phyloP scores from a whole-genome alignment of 2,329 filamentous ascomycete genomes.

The Sclerotinia glacialis region DNA sequence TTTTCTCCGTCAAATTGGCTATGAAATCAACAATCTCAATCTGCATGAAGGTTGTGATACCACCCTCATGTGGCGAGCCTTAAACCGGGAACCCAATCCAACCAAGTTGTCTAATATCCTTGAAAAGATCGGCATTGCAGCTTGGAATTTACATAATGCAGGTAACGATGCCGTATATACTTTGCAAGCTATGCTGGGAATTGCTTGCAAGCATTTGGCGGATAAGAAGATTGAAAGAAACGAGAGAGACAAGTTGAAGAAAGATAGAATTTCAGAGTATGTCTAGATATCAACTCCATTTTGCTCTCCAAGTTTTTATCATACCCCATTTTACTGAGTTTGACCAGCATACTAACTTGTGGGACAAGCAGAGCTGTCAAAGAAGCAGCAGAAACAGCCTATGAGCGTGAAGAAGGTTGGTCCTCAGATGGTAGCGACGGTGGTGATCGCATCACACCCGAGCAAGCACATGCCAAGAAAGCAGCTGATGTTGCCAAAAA shows the following conservation, averaged over 20 bases:
- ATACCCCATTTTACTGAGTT: neutral
- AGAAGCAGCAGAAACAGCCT: slow-evolving; percentile 17
- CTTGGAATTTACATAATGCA: slow-evolving; percentile 75
- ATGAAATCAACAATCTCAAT: slow-evolving; percentile 52
- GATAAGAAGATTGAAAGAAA: slow-evolving; percentile 26
- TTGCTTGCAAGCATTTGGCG: slow-evolving; percentile 46
- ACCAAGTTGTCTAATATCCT: slow-evolving; percentile 62
- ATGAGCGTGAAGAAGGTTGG: slow-evolving; percentile 20
- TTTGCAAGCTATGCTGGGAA: slow-evolving; percentile 66
- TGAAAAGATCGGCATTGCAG: slow-evolving; percentile 58
- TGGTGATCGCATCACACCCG: slow-evolving; percentile 16
- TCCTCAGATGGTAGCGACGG: slow-evolving; percentile 21
- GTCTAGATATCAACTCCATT: neutral
- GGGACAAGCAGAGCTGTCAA: slow-evolving; percentile 4
- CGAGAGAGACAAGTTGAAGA: slow-evolving; percentile 26
- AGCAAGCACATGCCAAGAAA: slow-evolving; percentile 11
- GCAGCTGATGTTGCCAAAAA: slow-evolving; percentile 6
- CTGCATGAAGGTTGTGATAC: slow-evolving; percentile 72
- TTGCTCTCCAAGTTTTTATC: neutral
- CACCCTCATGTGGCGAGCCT: slow-evolving; percentile 63
- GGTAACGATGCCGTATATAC: slow-evolving; percentile 85
- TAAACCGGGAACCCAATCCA: slow-evolving; percentile 52
- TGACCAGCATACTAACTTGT: neutral
- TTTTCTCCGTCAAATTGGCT: slow-evolving; percentile 64
- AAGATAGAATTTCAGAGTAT: slow-evolving; percentile 28